Base-by-base conservation (phyloP, 441 rosid species). In the Pelargonium fulgidum region DNA sequence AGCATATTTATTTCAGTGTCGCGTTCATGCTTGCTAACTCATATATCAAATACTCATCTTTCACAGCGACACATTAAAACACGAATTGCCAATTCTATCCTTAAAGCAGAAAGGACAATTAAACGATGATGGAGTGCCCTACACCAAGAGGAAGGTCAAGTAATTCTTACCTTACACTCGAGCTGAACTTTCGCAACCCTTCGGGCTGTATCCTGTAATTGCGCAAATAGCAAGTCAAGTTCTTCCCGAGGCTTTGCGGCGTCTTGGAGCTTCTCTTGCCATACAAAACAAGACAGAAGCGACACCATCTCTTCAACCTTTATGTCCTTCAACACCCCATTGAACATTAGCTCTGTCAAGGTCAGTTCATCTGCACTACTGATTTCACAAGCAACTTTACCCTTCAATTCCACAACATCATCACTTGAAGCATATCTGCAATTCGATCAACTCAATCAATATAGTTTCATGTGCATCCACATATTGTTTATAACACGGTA, bases 361-460 rank as follows among this genome's bases (percentile, higher is more conserved):
- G 89, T 89, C 84, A 94, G 81, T 77, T 94, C 99, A 73, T 94
- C 99, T 2, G 99, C 98, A 75, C 94, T 94, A 68, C 90, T 92
- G 73, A 92, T 94, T 82, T 94, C 98, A 77, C 93, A 87, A 22
- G 98, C 98, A 74, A 94, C 99, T 81, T 90, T 94, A 64, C 99
- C 99, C 68, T 94, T 94, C 84, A 92, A 80, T 81, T 89, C 88
- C 61, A 92, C 94, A 3, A 92, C 95, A 69, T 77, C 88, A 54
- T 92, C 96, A 70, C 88, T 81, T 11, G 92, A 84, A 58, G 83
- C 75, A 68, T 92, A 94, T 73, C 97, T 93, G 85, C 78, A 75
- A 65, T 56, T 48, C 61, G n/a, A 71, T 65, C 39, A 62, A 70
- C 52, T 58, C 17, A 26, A 48, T 65, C 16, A 3, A 16, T 65